Evolutionary conservation across 2,329 filamentous ascomycete species (phyloP).

Genomic region (Tolypocladium tropicale): DNA sequence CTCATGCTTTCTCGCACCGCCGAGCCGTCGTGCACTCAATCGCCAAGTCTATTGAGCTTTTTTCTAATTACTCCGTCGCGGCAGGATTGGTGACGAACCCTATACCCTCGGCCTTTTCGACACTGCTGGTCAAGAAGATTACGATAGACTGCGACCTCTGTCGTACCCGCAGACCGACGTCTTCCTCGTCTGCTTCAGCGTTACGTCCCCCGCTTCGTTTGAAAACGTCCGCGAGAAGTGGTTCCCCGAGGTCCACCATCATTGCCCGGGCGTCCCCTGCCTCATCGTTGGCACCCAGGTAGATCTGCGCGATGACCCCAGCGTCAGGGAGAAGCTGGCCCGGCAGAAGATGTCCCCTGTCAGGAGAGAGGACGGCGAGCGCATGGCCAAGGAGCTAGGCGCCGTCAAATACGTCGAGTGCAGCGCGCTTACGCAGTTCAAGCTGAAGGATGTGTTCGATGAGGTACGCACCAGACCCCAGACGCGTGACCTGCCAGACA

Average conservation of each 20-base stretch:
- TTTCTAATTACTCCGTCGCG: conserved; percentile 9
- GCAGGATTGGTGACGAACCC: conserved; percentile 95
- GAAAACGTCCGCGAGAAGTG: conserved; percentile 99
- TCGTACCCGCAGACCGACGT: conserved; percentile 98
- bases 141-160: conserved; percentile 89
- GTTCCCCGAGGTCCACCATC: conserved; percentile 98
- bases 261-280: conserved; percentile 95
- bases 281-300: conserved; percentile 96
- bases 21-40: not conserved
- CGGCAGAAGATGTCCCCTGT: conserved; percentile 97
- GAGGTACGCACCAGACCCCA: conserved; percentile 53
- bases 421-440: conserved; percentile 95
- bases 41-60: not conserved
- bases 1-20: not conserved
- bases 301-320: conserved; percentile 82
- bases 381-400: conserved; percentile 94
- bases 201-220: conserved; percentile 94
- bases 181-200: conserved; percentile 97
- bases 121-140: conserved; percentile 98
- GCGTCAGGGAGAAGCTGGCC: conserved; percentile 79
- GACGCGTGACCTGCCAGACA: not conserved
- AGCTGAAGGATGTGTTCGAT: conserved; percentile 98
- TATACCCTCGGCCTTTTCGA: conserved; percentile 97
- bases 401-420: conserved; percentile 99
- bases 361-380: conserved; percentile 82